Percentiles rank a stretch among this genome's conserved stretches.
Evolutionary conservation across 2,329 filamentous ascomycete species (phyloP).

Genomic region (Alternaria sp.): DNA sequence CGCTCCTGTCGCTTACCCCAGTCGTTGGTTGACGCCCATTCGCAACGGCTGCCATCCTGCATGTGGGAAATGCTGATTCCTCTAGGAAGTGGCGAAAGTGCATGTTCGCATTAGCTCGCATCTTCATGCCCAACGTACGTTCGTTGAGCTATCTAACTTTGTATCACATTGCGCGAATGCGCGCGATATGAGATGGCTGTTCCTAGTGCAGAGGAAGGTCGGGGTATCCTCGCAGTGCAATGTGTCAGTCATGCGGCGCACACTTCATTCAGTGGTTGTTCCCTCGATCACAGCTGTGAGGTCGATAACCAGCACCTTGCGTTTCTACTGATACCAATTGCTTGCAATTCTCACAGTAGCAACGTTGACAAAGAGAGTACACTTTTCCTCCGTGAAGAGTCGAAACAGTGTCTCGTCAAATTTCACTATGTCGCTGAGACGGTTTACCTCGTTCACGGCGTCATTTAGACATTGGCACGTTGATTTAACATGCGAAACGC

Average conservation of each 20-base stretch:
- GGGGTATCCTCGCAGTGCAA: background rate
- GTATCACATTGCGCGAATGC: background rate
- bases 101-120: background rate
- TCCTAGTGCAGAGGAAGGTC: no score
- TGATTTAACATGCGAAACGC: no score
- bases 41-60: slow-evolving; percentile 4
- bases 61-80: slow-evolving; percentile 8
- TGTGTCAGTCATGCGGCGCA: no score
- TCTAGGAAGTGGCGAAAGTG: background rate
- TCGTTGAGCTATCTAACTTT: background rate
- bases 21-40: background rate
- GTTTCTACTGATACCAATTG: background rate
- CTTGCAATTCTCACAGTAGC: background rate
- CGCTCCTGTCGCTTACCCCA: slow-evolving; percentile 4
- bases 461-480: background rate
- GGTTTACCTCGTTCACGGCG: background rate
- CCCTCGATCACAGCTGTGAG: background rate
- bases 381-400: background rate
- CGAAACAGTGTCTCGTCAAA: background rate
- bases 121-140: background rate
- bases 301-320: background rate
- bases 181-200: background rate
- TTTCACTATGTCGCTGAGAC: background rate
- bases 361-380: background rate
- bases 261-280: background rate